Evolutionary conservation across 2,329 filamentous ascomycete genomes (phyloP).

Genomic region (Alternaria panax): DNA sequence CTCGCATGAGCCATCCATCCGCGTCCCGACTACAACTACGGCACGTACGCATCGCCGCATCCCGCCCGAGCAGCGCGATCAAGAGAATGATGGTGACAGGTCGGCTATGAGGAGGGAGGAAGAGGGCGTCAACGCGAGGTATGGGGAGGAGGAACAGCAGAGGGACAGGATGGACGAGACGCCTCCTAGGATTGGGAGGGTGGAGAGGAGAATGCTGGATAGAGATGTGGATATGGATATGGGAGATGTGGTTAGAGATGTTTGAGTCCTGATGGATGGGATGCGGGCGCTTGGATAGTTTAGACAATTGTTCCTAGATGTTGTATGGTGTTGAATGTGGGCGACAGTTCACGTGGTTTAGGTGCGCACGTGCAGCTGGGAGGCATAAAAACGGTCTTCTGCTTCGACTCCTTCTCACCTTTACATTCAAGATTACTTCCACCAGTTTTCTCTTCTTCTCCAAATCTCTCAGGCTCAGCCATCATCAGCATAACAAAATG

Average conservation of each 20-base stretch:
- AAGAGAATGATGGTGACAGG: slow-evolving; percentile 44
- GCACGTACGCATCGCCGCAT: slow-evolving; percentile 23
- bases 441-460: not conserved
- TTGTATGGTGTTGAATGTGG: not conserved
- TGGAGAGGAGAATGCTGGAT: slow-evolving; percentile 42
- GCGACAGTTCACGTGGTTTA: not conserved
- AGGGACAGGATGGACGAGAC: slow-evolving; percentile 46
- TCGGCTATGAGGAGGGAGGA: slow-evolving; percentile 38
- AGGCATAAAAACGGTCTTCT: not conserved
- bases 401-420: not conserved
- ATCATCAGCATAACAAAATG: too few relatives aligned
- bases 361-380: not conserved
- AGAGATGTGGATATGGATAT: not conserved
- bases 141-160: slow-evolving; percentile 30
- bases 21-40: not conserved
- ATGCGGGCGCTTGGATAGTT: not conserved
- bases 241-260: not conserved
- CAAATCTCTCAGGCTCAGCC: too few relatives aligned
- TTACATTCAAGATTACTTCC: not conserved
- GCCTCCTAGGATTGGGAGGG: slow-evolving; percentile 44
- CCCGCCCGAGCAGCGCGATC: slow-evolving; percentile 35
- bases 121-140: slow-evolving; percentile 26
- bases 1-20: slow-evolving; percentile 14
- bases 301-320: not conserved
- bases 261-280: not conserved